Evolutionary conservation across 768 basidiomycete species (phyloP).

Genomic region (Macrolepiota fuliginosa): DNA sequence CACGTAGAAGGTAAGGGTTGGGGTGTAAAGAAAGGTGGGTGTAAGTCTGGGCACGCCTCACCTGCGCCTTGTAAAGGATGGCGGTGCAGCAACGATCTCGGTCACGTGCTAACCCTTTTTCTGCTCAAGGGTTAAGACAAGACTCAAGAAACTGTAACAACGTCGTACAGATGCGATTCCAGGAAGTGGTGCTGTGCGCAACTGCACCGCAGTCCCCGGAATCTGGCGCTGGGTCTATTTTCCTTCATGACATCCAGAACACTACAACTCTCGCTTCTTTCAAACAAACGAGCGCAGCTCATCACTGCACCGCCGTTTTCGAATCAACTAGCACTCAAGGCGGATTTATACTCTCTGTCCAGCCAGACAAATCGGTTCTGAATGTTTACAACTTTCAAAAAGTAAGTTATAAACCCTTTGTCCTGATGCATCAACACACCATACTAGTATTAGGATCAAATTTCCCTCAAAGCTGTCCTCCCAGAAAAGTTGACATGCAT

Average conservation of each 20-base stretch:
- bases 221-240: slow-evolving; percentile 59
- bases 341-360: slow-evolving; percentile 80
- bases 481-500: slow-evolving; percentile 89
- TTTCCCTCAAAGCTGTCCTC: slow-evolving; percentile 79
- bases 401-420: slow-evolving; percentile 37
- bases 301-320: slow-evolving; percentile 67
- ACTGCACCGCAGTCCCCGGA: slow-evolving; percentile 46
- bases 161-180: slow-evolving; percentile 48
- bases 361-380: slow-evolving; percentile 84
- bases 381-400: slow-evolving; percentile 95
- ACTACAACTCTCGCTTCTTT: slow-evolving; percentile 78
- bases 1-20: slow-evolving; percentile 1
- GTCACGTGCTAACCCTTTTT: slow-evolving; percentile 23
- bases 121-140: slow-evolving; percentile 4
- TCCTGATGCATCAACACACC: slow-evolving; percentile 7
- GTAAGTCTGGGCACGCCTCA: slow-evolving; percentile 23
- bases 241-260: slow-evolving; percentile 80
- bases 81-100: not conserved
- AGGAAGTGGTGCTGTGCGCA: slow-evolving; percentile 67
- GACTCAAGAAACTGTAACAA: not conserved
- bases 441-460: slow-evolving; percentile 69
- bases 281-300: slow-evolving; percentile 73
- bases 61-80: not conserved
- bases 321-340: slow-evolving; percentile 72
- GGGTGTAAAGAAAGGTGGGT: slow-evolving; percentile 13